Conservation (phyloP, 2,329 filamentous ascomycete species). For the Pyricularia sp. region DNA sequence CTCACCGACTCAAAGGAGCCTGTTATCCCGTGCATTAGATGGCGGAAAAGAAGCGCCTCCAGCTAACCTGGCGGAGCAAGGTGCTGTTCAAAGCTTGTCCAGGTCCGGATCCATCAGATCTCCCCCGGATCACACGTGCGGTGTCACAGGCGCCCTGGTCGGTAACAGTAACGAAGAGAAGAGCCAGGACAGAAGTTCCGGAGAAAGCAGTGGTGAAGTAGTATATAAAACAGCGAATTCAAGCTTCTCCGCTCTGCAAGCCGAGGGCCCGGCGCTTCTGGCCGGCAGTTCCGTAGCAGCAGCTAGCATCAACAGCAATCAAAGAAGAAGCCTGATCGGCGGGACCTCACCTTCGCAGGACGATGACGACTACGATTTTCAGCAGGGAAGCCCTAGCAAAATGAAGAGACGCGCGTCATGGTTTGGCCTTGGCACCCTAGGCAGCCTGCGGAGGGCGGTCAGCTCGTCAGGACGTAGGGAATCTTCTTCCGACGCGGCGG, state of each 20-base stretch:
- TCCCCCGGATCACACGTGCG: slow-evolving; percentile 26
- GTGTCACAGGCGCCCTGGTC: slow-evolving; percentile 16
- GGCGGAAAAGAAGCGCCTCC: not conserved
- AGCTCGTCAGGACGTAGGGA: slow-evolving; percentile 13
- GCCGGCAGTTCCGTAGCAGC: slow-evolving; percentile 17
- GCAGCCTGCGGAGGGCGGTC: slow-evolving; percentile 57
- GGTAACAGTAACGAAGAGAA: slow-evolving; percentile 12
- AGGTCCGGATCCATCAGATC: slow-evolving; percentile 24
- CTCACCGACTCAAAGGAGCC: not conserved
- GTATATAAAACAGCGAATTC: slow-evolving; percentile 45
- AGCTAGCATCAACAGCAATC: not conserved
- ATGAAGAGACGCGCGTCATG: slow-evolving; percentile 37
- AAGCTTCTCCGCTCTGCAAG: slow-evolving; percentile 40
- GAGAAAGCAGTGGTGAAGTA: slow-evolving; percentile 26
- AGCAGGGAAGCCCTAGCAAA: slow-evolving; percentile 46
- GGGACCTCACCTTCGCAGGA: slow-evolving; percentile 6
- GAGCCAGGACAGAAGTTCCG: slow-evolving; percentile 25
- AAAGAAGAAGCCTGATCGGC: slow-evolving; percentile 2
- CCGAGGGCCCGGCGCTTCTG: slow-evolving; percentile 41
- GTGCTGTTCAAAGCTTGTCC: slow-evolving; percentile 30
- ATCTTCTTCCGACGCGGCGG: slow-evolving; percentile 18
- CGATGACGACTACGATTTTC: slow-evolving; percentile 6
- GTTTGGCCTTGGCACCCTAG: slow-evolving; percentile 31
- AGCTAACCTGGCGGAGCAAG: slow-evolving; percentile 8
- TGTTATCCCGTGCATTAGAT: not conserved